A percentile compares a stretch with the other conserved stretches of the same genome.
Evolutionary conservation across 2,329 filamentous ascomycete species (phyloP).

Genomic region (Clarireedia paspali): DNA sequence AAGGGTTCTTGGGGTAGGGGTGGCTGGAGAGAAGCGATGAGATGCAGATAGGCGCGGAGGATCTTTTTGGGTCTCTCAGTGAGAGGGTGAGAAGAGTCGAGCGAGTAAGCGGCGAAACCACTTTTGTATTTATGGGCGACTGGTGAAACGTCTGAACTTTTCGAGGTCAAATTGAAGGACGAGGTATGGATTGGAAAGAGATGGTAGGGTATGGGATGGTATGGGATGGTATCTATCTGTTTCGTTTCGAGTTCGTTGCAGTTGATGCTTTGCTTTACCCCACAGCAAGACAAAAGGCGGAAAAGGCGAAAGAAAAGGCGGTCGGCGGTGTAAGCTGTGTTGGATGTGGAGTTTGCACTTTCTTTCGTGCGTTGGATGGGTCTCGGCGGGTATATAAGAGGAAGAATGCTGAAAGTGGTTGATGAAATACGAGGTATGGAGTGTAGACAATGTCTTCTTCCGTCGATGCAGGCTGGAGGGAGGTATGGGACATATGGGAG

Average conservation of each 20-base stretch:
- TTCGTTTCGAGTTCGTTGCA: not conserved
- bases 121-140: not conserved
- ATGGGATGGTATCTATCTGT: not conserved
- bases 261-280: not conserved
- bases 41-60: slow-evolving; percentile 9
- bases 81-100: not conserved
- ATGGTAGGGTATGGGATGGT: no score
- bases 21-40: slow-evolving; percentile 3
- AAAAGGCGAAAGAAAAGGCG: not conserved
- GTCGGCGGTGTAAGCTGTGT: not conserved
- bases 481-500: not conserved
- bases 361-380: not conserved
- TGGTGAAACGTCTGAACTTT: slow-evolving; percentile 3
- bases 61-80: slow-evolving; percentile 1
- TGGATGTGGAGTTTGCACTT: not conserved
- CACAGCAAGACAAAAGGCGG: no score
- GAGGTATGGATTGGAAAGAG: no score
- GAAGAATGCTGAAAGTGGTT: slow-evolving; percentile 4
- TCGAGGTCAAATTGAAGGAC: slow-evolving; percentile 2
- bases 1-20: not conserved
- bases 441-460: not conserved
- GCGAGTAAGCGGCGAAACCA: not conserved
- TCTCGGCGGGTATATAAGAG: slow-evolving; percentile 1
- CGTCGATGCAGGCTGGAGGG: not conserved
- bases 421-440: not conserved